phyloP scores from a whole-genome alignment of 2,329 filamentous ascomycete genomes.

The Alternaria gaisen region DNA sequence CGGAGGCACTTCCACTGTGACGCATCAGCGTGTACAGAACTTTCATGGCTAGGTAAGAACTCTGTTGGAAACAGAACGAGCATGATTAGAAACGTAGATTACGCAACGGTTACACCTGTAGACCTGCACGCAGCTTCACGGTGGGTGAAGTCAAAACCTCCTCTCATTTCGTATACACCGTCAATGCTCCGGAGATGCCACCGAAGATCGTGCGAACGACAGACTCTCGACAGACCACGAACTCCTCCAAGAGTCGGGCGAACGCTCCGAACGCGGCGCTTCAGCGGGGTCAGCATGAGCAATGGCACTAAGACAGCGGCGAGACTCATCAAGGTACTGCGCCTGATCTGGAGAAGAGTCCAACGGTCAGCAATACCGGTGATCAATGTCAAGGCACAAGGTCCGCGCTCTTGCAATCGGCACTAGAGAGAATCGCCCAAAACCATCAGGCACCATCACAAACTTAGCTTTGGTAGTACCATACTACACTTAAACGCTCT shows the following conservation, averaged over 20 bases:
- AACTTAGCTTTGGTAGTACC: neutral
- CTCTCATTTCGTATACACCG: neutral
- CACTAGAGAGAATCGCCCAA: neutral
- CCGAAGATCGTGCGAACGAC: neutral
- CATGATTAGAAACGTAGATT: neutral
- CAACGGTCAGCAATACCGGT: neutral
- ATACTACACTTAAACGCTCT: neutral
- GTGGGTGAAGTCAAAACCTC: neutral
- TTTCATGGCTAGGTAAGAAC: neutral
- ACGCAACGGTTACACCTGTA: neutral
- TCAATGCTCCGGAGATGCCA: neutral
- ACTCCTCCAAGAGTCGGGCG: neutral
- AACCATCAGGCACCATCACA: neutral
- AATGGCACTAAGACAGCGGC: neutral
- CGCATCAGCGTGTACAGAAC: neutral
- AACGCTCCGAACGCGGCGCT: constrained; percentile 1
- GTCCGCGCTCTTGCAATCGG: neutral
- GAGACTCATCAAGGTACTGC: neutral
- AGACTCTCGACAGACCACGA: neutral
- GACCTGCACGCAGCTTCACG: neutral
- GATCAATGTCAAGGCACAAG: neutral
- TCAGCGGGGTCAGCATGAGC: neutral
- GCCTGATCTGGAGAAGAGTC: neutral
- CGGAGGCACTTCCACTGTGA: neutral
- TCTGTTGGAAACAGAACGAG: neutral